Percentiles rank a stretch among this genome's conserved stretches.
phyloP scores from a whole-genome alignment of 352 stramenopile genomes.

The Lagenidium sp. region DNA sequence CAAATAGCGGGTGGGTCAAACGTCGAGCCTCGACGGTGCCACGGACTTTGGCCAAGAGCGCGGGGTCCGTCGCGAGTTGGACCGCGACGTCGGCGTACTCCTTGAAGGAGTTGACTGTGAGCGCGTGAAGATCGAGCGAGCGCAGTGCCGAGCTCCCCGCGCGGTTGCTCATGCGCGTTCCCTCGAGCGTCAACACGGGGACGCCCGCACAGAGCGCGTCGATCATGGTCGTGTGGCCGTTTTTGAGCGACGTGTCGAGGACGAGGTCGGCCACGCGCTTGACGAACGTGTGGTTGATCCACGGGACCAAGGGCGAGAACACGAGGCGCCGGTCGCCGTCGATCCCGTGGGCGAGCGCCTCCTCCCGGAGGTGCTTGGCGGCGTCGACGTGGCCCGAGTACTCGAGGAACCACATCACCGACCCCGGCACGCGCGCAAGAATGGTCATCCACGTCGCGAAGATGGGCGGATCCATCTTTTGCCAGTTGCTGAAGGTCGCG shows the following conservation, averaged over 20 bases:
- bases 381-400: slow-evolving; percentile 45
- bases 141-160: slow-evolving; percentile 45
- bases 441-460: slow-evolving; percentile 80
- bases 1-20: slow-evolving; percentile 44
- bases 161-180: slow-evolving; percentile 59
- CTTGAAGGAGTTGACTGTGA: slow-evolving; percentile 61
- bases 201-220: slow-evolving; percentile 75
- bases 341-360: slow-evolving; percentile 45
- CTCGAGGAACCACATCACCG: slow-evolving; percentile 70
- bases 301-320: slow-evolving; percentile 49
- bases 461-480: slow-evolving; percentile 76
- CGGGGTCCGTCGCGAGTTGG: slow-evolving; percentile 22
- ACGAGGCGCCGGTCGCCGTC: slow-evolving; percentile 36
- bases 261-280: slow-evolving; percentile 68
- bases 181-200: slow-evolving; percentile 60
- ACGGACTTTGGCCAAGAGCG: slow-evolving; percentile 26
- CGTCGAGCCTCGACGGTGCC: slow-evolving; percentile 30
- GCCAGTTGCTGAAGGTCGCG: slow-evolving; percentile 82
- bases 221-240: slow-evolving; percentile 75
- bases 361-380: slow-evolving; percentile 28
- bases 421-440: slow-evolving; percentile 44
- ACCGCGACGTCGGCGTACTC: slow-evolving; percentile 78
- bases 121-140: slow-evolving; percentile 33
- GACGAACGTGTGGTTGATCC: slow-evolving; percentile 67
- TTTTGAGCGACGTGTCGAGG: slow-evolving; percentile 80